Evolutionary conservation across 352 stramenopile genomes (phyloP), one percentile per base, ranked within the genome.

Genomic region (Pythium scleroteichum): DNA sequence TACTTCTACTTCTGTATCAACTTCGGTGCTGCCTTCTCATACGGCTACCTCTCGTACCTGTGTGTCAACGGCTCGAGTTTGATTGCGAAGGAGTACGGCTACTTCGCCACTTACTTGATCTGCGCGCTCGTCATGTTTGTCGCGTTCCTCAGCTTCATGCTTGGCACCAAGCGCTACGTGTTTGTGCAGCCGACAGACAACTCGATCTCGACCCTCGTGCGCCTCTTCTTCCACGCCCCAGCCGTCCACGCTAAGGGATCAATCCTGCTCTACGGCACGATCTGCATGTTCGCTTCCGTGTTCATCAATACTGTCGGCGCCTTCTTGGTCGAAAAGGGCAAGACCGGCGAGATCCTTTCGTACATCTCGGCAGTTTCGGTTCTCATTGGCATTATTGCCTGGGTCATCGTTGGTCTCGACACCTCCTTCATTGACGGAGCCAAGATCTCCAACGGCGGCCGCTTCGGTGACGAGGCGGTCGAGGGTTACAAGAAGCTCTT

Each of bases 1-100:
- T 82, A 77, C 32, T 92, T 93, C 61, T 96, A 95, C 72, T 92
- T 76, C 68, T 72, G 66, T 40, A 79, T 92, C 49, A 92, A 92
- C 64, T 64, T 90, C 39, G 85, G 86, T 20, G 73, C 85, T 4
- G 57, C 72, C 4, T 78, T 95, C 55, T 85, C 77, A 57, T 96
- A 92, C 66, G 85, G 71, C 4, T 79, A 92, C 26, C 79, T 95
- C 27, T 81, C 83, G 20, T 84, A 78, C 24, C 65, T 96, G 19
- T 90, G 72, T 27, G 81, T 94, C 46, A 78, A 95, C 55, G 84
- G 85, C 16, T 76, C 79, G 17, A 74, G 71, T 13, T 49, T 77
- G 7, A 93, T 92, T 26, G 71, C 75, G 17, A 69, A 74, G 26
- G 66, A 88, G 42, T 93, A 88, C 62, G 81, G 82, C 23, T 95